Evolutionary conservation across 1,284 basidiomycete species (phyloP).

Genomic region (Coniferiporia sulphurascens): DNA sequence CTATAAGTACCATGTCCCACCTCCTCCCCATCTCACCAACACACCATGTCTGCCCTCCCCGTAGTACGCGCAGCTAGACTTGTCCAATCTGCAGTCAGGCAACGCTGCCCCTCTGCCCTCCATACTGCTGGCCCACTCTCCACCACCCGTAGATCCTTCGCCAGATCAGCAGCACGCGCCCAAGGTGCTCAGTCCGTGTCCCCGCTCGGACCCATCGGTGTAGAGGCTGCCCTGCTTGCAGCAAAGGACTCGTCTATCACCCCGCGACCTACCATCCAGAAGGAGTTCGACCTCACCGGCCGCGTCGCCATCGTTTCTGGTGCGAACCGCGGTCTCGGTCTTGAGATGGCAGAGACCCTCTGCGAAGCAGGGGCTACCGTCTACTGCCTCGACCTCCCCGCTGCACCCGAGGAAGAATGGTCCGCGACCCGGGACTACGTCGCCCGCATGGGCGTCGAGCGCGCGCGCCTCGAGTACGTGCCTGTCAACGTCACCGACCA

Average conservation of each 20-base stretch:
- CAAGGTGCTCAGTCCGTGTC: slow-evolving; percentile 39
- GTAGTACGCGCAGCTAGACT: background rate
- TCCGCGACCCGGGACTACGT: slow-evolving; percentile 50
- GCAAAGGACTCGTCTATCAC: slow-evolving; percentile 30
- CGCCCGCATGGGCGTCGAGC: slow-evolving; percentile 34
- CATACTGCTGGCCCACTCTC: background rate
- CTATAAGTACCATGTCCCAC: too few species aligned
- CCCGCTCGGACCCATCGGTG: slow-evolving; percentile 56
- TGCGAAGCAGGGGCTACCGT: slow-evolving; percentile 76
- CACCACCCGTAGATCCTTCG: background rate
- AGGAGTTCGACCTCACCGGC: slow-evolving; percentile 72
- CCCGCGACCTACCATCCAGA: slow-evolving; percentile 49
- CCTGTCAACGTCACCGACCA: slow-evolving; percentile 63
- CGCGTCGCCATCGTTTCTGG: slow-evolving; percentile 76
- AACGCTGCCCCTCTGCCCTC: background rate
- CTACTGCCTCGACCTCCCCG: slow-evolving; percentile 72
- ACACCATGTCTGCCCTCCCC: background rate
- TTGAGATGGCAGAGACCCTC: slow-evolving; percentile 76
- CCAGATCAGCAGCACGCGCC: background rate
- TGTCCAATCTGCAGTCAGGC: background rate
- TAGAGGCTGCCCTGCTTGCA: slow-evolving; percentile 50
- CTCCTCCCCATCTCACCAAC: background rate
- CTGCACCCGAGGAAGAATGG: slow-evolving; percentile 66
- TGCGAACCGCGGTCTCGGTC: slow-evolving; percentile 75
- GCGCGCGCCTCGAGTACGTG: slow-evolving; percentile 59